Evolutionary conservation across 1,284 basidiomycete genomes (phyloP).

Genomic region (Polyporus tsugae): DNA sequence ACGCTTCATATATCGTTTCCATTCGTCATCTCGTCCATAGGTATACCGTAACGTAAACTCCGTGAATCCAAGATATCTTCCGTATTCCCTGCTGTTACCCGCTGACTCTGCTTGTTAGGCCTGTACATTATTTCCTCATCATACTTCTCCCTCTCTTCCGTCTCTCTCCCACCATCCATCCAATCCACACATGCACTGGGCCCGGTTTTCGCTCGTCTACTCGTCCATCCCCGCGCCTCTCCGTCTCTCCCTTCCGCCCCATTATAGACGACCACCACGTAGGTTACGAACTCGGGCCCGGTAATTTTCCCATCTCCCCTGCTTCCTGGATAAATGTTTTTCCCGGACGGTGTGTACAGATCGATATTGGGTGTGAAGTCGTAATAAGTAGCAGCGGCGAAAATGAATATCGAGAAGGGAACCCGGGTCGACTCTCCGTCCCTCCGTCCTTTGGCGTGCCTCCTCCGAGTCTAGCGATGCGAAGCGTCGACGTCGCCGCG

Average conservation of each 20-base stretch:
- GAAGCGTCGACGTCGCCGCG: slow-evolving; percentile 2
- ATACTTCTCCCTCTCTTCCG: slow-evolving; percentile 14
- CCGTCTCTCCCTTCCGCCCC: slow-evolving; percentile 4
- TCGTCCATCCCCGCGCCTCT: neutral
- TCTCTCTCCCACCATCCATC: slow-evolving; percentile 5
- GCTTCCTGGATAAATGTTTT: slow-evolving; percentile 11
- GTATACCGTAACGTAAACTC: slow-evolving; percentile 33
- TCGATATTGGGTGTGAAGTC: slow-evolving; percentile 2
- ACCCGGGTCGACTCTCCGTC: neutral
- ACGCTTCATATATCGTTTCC: slow-evolving; percentile 27
- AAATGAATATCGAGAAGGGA: slow-evolving; percentile 10
- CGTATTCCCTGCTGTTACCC: slow-evolving; percentile 15
- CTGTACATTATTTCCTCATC: slow-evolving; percentile 24
- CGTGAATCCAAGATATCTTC: slow-evolving; percentile 13
- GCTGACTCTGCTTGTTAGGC: slow-evolving; percentile 26
- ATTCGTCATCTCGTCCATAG: slow-evolving; percentile 17
- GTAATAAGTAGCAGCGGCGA: neutral
- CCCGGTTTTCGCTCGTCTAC: neutral
- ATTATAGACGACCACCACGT: slow-evolving; percentile 25
- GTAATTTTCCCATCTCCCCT: slow-evolving; percentile 12
- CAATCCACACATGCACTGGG: neutral
- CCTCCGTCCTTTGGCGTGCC: neutral
- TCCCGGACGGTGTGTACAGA: neutral
- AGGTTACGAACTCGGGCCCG: slow-evolving; percentile 28
- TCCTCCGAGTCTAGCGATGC: slow-evolving; percentile 1